Evolutionary conservation across 208 protist genomes (phyloP).

Genomic region (Wallacemonas sp.): DNA sequence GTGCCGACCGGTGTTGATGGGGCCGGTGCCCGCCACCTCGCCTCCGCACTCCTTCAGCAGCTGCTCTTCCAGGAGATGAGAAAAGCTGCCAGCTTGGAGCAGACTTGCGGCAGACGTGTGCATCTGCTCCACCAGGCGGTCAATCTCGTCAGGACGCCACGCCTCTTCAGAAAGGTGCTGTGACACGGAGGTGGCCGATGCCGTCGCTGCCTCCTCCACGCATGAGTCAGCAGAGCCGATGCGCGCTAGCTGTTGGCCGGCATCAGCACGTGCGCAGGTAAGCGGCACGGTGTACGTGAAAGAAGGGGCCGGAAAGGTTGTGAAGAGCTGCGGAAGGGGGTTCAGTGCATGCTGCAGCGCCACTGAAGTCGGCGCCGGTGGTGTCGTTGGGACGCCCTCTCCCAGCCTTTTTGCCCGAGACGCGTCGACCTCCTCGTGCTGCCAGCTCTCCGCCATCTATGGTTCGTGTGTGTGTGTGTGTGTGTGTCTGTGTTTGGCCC

Average conservation of each 20-base stretch:
- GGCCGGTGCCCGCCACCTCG: too few species aligned
- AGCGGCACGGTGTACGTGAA: constrained; percentile 3
- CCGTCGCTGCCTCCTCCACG: constrained; percentile 3
- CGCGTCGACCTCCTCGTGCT: background rate
- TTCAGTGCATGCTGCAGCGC: constrained; percentile 30
- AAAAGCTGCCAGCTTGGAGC: constrained; percentile 20
- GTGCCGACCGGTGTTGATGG: too few species aligned
- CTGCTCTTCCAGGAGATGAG: constrained; percentile 45
- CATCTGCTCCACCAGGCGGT: constrained; percentile 23
- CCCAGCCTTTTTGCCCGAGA: background rate
- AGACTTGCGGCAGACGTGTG: constrained; percentile 32
- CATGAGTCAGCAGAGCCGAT: background rate
- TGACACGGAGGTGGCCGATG: background rate
- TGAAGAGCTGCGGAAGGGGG: constrained; percentile 38
- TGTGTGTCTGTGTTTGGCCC: too few species aligned
- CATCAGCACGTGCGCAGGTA: background rate
- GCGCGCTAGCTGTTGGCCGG: background rate
- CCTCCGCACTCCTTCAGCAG: constrained; percentile 23
- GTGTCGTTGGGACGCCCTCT: background rate
- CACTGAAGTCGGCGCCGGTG: constrained; percentile 16
- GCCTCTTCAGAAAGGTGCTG: background rate
- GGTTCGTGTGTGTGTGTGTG: too few species aligned
- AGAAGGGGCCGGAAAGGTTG: constrained; percentile 41
- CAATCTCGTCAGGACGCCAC: constrained; percentile 15
- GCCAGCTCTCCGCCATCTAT: constrained; percentile 4